Percentiles rank a stretch among this genome's conserved stretches.
Conservation (phyloP, 164 flowering plant genomes). For the Aristolochia californica region DNA sequence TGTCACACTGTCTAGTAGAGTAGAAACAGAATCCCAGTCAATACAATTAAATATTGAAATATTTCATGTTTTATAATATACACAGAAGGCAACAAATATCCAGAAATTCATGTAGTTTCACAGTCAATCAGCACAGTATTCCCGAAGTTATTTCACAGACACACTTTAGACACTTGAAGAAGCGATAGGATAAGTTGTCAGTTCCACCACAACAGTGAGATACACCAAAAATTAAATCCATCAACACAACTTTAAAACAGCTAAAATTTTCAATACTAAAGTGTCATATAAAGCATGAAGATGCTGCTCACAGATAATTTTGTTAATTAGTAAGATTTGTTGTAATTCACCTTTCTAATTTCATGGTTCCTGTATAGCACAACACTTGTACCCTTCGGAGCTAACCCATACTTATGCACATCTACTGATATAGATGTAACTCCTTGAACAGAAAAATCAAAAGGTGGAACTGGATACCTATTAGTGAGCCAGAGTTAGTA, state of each 20-base stretch:
- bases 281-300: neutral
- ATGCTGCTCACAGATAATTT: neutral
- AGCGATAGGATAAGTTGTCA: too few relatives aligned
- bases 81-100: too few relatives aligned
- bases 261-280: neutral
- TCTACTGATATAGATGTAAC: conserved; percentile 91
- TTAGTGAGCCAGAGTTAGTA: neutral
- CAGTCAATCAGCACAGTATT: too few relatives aligned
- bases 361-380: conserved; percentile 82
- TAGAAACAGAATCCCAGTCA: too few relatives aligned
- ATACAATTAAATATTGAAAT: too few relatives aligned
- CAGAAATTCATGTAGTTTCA: too few relatives aligned
- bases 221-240: neutral
- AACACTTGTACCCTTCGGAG: conserved; percentile 93
- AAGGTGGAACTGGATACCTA: conserved; percentile 85
- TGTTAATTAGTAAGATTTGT: neutral
- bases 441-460: conserved; percentile 85
- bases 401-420: conserved; percentile 98
- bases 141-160: too few relatives aligned
- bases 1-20: neutral
- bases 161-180: too few relatives aligned
- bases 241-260: neutral
- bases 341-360: conserved; percentile 61
- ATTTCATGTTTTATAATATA: too few relatives aligned
- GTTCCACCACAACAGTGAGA: too few relatives aligned